A percentile compares a stretch with the other conserved stretches of the same genome.
Conservation (phyloP, 495 filamentous ascomycete species). For the Aspergillus egyptiacus region DNA sequence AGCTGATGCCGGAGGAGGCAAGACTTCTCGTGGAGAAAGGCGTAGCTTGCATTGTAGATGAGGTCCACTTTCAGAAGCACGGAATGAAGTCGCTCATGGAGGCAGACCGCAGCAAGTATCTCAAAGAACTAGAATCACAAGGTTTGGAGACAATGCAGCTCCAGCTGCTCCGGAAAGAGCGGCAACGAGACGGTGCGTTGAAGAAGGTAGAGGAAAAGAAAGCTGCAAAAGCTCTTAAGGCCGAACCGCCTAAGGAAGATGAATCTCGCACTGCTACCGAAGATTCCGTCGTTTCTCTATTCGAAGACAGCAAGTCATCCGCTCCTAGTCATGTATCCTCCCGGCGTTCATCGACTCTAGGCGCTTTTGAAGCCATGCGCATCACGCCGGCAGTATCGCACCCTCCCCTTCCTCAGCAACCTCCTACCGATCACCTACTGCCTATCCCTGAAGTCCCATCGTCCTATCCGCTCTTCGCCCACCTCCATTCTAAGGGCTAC, state of each 20-base stretch:
- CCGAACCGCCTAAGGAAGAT: slow-evolving; percentile 18
- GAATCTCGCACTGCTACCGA: slow-evolving; percentile 21
- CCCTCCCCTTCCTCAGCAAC: slow-evolving; percentile 38
- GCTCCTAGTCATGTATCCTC: slow-evolving; percentile 23
- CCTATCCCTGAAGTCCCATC: slow-evolving; percentile 41
- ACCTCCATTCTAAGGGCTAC: slow-evolving; percentile 74
- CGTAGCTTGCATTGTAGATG: slow-evolving; percentile 74
- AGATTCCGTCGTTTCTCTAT: slow-evolving; percentile 37
- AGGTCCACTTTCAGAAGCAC: slow-evolving; percentile 57
- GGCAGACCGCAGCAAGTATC: slow-evolving; percentile 44
- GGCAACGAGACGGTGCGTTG: slow-evolving; percentile 34
- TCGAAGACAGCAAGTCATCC: slow-evolving; percentile 24
- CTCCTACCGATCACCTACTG: slow-evolving; percentile 26
- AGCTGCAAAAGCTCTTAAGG: slow-evolving; percentile 29
- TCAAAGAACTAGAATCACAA: slow-evolving; percentile 41
- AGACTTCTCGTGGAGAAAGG: slow-evolving; percentile 74
- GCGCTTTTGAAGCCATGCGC: slow-evolving; percentile 26
- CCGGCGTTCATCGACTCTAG: slow-evolving; percentile 9
- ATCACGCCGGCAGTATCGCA: slow-evolving; percentile 59
- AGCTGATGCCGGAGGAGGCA: slow-evolving; percentile 88
- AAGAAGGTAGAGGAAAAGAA: slow-evolving; percentile 40
- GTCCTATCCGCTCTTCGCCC: slow-evolving; percentile 49
- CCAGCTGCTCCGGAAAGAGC: slow-evolving; percentile 34
- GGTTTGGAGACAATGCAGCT: slow-evolving; percentile 40
- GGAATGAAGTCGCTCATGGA: slow-evolving; percentile 54